A percentile compares a stretch with the other conserved stretches of the same genome.
Conservation (phyloP, 345 rosid genomes). For the Mangifera indica region DNA sequence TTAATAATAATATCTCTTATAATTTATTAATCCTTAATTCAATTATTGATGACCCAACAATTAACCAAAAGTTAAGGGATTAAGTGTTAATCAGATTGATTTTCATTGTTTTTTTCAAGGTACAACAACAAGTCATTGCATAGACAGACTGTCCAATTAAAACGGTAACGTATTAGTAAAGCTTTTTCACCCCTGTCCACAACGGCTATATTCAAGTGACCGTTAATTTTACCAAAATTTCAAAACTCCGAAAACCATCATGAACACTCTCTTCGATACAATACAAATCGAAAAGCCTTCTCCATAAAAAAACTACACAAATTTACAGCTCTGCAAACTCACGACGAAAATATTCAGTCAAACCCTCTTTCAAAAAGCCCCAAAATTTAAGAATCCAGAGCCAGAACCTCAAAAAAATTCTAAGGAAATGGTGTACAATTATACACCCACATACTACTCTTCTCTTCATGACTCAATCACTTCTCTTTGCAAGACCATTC, state of each 20-base stretch:
- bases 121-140: too few relatives aligned
- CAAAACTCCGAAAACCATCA: slow-evolving; percentile 17
- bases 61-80: too few relatives aligned
- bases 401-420: slow-evolving; percentile 4
- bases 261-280: not conserved
- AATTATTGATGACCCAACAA: too few relatives aligned
- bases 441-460: slow-evolving; percentile 75
- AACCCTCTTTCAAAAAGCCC: slow-evolving; percentile 11
- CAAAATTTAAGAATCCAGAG: not conserved
- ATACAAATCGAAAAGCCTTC: not conserved
- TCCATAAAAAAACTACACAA: not conserved
- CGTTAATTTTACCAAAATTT: slow-evolving; percentile 32
- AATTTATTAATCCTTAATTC: too few relatives aligned
- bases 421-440: slow-evolving; percentile 52
- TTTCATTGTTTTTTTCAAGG: too few relatives aligned
- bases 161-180: slow-evolving; percentile 25
- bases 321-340: slow-evolving; percentile 30
- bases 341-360: slow-evolving; percentile 9
- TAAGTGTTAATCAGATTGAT: too few relatives aligned
- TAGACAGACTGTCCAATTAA: too few relatives aligned
- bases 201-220: slow-evolving; percentile 60
- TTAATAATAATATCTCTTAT: too few relatives aligned
- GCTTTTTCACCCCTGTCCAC: not conserved
- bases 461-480: slow-evolving; percentile 73
- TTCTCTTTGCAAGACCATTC: slow-evolving; percentile 69